Base-by-base conservation (phyloP, 352 stramenopile species). In the Pythium sp. region DNA sequence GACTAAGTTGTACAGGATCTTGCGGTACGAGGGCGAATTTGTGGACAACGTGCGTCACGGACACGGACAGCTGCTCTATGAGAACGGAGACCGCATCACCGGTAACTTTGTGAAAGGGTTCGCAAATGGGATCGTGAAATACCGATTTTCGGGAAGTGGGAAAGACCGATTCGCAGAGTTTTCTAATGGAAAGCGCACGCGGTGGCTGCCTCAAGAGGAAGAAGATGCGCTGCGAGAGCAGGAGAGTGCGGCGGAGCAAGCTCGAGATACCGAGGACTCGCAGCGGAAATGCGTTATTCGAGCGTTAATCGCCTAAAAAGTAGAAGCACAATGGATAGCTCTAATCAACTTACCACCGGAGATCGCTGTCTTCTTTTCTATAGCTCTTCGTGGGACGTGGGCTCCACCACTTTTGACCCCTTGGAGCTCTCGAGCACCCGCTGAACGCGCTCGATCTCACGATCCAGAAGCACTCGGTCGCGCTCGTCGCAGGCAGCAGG, bases 21-120 rank as follows among this genome's bases (percentile, higher is more conserved):
- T 87, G 34, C 58, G 62, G n/a, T 93, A 91, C 57, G 70, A 82
- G 49, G 86, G 86, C 0, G 71, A 70, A 47, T 87, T 90, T 49
- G 67, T 68, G 1, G 62, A 81, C 1, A 78, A 79, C 54, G 72
- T 84, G 4, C 79, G 84, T 2, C 78, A 93, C 15, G 84, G 86
- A 1, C 49, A 64, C 14, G 87, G 84, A 1, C 69, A 75, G 12
- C 18, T 86, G 32, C 66, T 87, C 28, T 90, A 79, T 51, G 74
- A 81, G 22, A 91, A 91, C n/a, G 86, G 86, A 1, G 76, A 84
- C 54, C 74, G 66, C 32, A 51, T 94, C 24, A 53, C 43, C 8
- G 86, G 84, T 1, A 12, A 62, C 20, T 92, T 91, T 34, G 65
- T 69, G 0, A 63, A 79, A 4, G 84, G 84, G 0, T 87, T 89